phyloP scores from a whole-genome alignment of 2,329 filamentous ascomycete species.

The Venturia aucupariae region DNA sequence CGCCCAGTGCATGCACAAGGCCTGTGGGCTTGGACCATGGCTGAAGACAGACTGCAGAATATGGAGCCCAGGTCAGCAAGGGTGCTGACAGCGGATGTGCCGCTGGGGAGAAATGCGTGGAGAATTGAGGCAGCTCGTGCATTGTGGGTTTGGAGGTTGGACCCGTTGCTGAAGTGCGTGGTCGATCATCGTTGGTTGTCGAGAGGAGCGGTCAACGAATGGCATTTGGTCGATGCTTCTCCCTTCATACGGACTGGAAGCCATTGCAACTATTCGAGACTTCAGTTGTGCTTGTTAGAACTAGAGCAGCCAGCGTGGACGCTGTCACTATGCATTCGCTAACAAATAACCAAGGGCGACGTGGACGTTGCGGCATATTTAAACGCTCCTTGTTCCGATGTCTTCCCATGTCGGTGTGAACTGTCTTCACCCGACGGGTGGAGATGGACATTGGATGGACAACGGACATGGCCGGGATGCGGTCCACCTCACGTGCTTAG shows the following conservation, averaged over 20 bases:
- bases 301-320: too few species aligned
- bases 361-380: too few species aligned
- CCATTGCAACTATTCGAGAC: not conserved
- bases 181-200: constrained; percentile 18
- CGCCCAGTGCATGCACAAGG: not conserved
- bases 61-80: not conserved
- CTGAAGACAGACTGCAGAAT: not conserved
- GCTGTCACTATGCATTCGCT: too few species aligned
- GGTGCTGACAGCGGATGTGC: not conserved
- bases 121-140: not conserved
- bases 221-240: not conserved
- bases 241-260: not conserved
- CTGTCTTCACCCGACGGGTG: too few species aligned
- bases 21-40: not conserved
- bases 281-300: too few species aligned
- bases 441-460: too few species aligned
- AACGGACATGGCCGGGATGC: not conserved
- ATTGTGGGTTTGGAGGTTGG: not conserved
- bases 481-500: too few species aligned
- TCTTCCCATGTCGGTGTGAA: too few species aligned
- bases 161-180: constrained; percentile 23
- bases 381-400: too few species aligned
- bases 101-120: not conserved
- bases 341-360: too few species aligned
- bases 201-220: constrained; percentile 17